Evolutionary conservation across 805 yeast genomes (phyloP).

Genomic region (Lipomyces sp.): DNA sequence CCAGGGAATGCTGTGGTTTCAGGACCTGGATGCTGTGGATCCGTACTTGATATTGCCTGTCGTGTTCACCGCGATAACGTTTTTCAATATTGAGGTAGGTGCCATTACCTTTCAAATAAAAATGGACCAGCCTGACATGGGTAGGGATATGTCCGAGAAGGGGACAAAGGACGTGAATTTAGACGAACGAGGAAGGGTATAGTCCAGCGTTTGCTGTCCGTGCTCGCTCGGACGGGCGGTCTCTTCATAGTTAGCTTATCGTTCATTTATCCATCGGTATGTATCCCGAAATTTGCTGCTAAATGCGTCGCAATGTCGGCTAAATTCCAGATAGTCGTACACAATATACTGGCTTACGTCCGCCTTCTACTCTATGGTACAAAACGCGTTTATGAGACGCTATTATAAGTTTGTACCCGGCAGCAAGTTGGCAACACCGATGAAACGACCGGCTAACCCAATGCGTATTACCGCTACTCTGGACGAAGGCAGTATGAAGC

Average conservation of each 20-base stretch:
- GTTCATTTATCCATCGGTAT: conserved; percentile 82
- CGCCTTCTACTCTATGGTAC: conserved; percentile 73
- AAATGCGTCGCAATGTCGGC: not conserved
- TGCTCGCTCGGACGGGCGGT: conserved; percentile 64
- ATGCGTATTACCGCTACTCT: not conserved
- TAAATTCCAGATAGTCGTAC: conserved; percentile 9
- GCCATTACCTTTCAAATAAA: conserved; percentile 1
- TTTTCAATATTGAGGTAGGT: conserved; percentile 61
- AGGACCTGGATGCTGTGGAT: conserved; percentile 64
- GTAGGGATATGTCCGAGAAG: conserved; percentile 14
- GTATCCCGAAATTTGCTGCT: conserved; percentile 47
- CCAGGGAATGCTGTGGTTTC: conserved; percentile 61
- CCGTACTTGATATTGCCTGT: conserved; percentile 70
- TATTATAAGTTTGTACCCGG: conserved; percentile 22
- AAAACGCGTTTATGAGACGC: conserved; percentile 66
- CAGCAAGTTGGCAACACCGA: conserved; percentile 15
- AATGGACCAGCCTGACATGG: not conserved
- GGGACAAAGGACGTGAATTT: conserved; percentile 1
- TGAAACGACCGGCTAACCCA: conserved; percentile 10
- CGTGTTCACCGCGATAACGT: conserved; percentile 67
- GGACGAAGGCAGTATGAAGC: not conserved
- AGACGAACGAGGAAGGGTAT: not conserved
- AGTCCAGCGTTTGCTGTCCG: conserved; percentile 1
- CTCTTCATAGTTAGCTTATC: conserved; percentile 82
- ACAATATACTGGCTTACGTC: conserved; percentile 87